Evolutionary conservation across 1,284 basidiomycete species (phyloP), one percentile per base, ranked within the genome.

Genomic region (Apiotrichum brassicae): DNA sequence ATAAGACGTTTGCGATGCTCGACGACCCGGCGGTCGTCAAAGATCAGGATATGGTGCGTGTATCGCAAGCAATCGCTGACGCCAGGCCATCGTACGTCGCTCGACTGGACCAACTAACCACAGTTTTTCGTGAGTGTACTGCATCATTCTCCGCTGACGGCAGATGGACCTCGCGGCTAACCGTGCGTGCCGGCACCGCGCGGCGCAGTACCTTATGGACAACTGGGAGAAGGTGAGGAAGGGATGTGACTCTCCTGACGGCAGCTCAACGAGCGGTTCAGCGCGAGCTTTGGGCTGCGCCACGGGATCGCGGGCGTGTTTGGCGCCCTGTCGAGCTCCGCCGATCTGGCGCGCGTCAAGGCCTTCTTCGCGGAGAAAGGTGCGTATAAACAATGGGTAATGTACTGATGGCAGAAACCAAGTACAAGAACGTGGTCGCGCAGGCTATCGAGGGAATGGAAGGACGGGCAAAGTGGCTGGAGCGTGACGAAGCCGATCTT

Each of bases 201-300:
- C 71, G 32, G 57, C 48, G 13, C 56, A 75, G 35, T 80, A 76
- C 62, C 77, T 81, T 63, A 76, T 76, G 70, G 68, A 76, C 42
- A 77, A 87, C 60, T 88, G 83, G 60, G 77, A 80, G 46, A 62
- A 19, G 16, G 38, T 40, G 22, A 13, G 16, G 4, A 12, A 7
- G 23, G 13, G n/a, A 22, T 40, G n/a, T 25, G 6, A 7, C 16
- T 14, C 22, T 30, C 28, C 16, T 34, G n/a, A n/a, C n/a, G n/a
- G n/a, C 59, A 87, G 83, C 67, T 89, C 35, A 77, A 81, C 65
- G 82, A 82, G 64, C 81, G 83, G 39, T 86, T 85, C 66, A 81
- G 81, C 59, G 81, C 79, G 46, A 85, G 82, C 60, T 85, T 81
- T 67, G 78, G 77, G 25, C 54, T 71, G 48, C 61, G 60, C 52